Base-by-base conservation (phyloP, 805 yeast genomes). In the Lachancea sp. region DNA sequence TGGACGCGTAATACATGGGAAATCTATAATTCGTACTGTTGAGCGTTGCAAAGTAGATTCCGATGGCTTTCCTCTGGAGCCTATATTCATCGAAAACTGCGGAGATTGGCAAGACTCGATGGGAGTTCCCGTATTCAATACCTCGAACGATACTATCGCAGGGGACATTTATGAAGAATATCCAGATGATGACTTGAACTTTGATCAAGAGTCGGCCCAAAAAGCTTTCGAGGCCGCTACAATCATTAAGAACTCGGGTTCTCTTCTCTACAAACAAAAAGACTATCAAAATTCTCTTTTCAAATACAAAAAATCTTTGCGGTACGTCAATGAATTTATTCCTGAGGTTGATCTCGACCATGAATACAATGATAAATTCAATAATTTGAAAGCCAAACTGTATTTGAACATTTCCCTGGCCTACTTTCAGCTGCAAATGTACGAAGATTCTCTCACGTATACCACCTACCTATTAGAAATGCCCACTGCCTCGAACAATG, bases 151-250 rank as follows among this genome's bases (percentile, higher is more conserved):
- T 44, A 53, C 63, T 0, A 65, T 78, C 6, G 87, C 82, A 1
- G 86, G 85, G 6, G 94, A 84, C 51, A 56, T 74, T 0, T 84
- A 71, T 51, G 92, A 83, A 60, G 92, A 83, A 57, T 76, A 69
- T 49, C 94, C 92, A 0, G 88, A 78, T 45, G 94, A 84, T 57
- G 86, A 83, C 49, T 64, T 55, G 3, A 59, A 70, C 42, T 75
- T 80, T 36, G 78, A 74, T 42, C 72, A 73, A 33, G 79, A 82
- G 15, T 75, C 80, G 38, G 67, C 78, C 6, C 55, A 52, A n/a
- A 61, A 64, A 12, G 78, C 81, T 0, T 75, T 55, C 42, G 62
- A 63, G 8, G 85, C 80, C 0, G 58, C 79, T 0, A 49, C 46
- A 8, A 74, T 60, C 12, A 83, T 84, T 38, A 84, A 84, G 49